Evolutionary conservation across 257 asterid genomes (phyloP), one percentile per base, ranked within the genome.

Genomic region (Jacaranda copaia): DNA sequence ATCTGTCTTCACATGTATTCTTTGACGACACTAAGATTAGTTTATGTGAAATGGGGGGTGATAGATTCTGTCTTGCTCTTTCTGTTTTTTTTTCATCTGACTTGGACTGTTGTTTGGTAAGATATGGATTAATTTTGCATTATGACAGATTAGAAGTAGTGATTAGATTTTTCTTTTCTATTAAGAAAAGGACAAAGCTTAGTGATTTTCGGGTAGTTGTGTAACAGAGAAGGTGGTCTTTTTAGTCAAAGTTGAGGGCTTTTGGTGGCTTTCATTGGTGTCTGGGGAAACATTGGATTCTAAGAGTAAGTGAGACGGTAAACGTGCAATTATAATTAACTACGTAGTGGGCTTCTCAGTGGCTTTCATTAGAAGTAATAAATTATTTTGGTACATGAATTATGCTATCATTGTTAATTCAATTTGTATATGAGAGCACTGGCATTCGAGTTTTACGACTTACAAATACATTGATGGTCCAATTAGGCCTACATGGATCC

Each of bases 251-350:
- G 43, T 13, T 68, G 73, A 20, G 40, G 45, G 36, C 20, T 48
- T 20, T 68, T 18, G 43, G 45, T 48, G 45, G 45, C 18, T 35
- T 32, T 14, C 2, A 25, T 16, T 65, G 9, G 16, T 40, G 55
- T 40, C 19, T 4, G 38, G 25, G 45, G 45, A 68, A n/a, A 45
- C 20, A 20, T 45, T 48, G 20, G 59, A 19, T 20, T 59, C 43
- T 11, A 46, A 42, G n/a, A 43, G 45, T 32, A 46, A 68, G 73
- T 11, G 45, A 68, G 58, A 19, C 43, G 46, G 73, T 68, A 46
- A 68, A 68, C 72, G 73, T 46, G 73, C 58, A 20, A 8, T 4
- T 59, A 59, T 16, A 40, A 66, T 11, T 18, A 66, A n/a, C 72
- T 66, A 43, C 36, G 0, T 9, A 43, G 57, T 66, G 16, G 72